Evolutionary conservation across 192 early-diverging fungal species (phyloP).

Genomic region (Entomortierella chlamydospora): DNA sequence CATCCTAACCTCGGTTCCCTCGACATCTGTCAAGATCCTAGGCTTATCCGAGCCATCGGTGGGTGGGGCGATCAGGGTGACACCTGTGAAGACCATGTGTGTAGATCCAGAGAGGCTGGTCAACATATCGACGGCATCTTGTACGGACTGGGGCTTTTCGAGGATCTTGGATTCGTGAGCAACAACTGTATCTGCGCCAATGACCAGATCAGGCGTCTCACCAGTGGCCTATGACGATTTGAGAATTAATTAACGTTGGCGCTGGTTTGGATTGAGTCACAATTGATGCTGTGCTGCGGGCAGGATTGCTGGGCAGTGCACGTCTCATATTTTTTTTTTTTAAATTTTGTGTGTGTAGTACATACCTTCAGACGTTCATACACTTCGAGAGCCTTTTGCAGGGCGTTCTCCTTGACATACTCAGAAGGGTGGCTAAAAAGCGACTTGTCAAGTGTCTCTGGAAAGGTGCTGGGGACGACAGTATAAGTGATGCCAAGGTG

Average conservation of each 20-base stretch:
- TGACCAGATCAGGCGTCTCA: constrained; percentile 69
- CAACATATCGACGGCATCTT: constrained; percentile 74
- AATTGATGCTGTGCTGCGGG: no score
- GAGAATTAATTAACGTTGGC: neutral
- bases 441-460: constrained; percentile 82
- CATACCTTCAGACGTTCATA: constrained; percentile 64
- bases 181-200: constrained; percentile 89
- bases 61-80: constrained; percentile 65
- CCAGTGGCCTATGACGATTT: constrained; percentile 20
- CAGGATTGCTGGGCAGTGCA: no score
- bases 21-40: constrained; percentile 56
- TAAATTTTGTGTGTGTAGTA: neutral
- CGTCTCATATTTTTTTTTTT: no score
- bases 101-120: constrained; percentile 65
- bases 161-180: constrained; percentile 72
- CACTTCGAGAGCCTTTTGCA: constrained; percentile 77
- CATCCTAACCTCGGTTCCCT: constrained; percentile 79
- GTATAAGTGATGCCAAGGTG: constrained; percentile 68
- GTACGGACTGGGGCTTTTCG: constrained; percentile 78
- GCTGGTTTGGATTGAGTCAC: no score
- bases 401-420: constrained; percentile 80
- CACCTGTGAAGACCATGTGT: constrained; percentile 82
- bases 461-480: constrained; percentile 77
- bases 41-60: constrained; percentile 25
- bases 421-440: constrained; percentile 64